Percentiles rank a stretch among this genome's conserved stretches.
Conservation (phyloP, 2,329 filamentous ascomycete genomes). For the Malbranchea zuffiana region DNA sequence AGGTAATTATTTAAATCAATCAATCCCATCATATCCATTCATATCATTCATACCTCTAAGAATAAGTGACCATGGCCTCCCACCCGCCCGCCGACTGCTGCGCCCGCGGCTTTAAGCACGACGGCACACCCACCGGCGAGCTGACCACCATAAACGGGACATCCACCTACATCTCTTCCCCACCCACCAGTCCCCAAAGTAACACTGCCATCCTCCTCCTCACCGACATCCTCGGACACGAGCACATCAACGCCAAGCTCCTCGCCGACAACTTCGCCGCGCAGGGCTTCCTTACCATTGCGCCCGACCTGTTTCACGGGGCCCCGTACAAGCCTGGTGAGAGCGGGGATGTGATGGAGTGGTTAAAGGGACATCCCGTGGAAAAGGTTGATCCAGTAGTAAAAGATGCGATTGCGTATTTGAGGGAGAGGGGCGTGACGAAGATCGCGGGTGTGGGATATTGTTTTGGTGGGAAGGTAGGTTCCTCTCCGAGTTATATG, state of each 20-base stretch:
- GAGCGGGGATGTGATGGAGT: conserved; percentile 39
- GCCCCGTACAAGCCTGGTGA: conserved; percentile 47
- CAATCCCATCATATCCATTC: too few species aligned
- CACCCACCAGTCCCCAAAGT: neutral
- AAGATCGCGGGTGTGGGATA: conserved; percentile 58
- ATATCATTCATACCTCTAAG: too few species aligned
- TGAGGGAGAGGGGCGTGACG: conserved; percentile 38
- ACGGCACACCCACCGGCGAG: conserved; percentile 40
- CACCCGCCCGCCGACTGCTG: conserved; percentile 41
- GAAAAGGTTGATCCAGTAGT: conserved; percentile 44
- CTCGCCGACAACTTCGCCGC: conserved; percentile 65
- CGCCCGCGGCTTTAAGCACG: conserved; percentile 41
- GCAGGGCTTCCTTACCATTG: conserved; percentile 58
- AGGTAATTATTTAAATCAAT: too few species aligned
- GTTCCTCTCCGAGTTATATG: conserved; percentile 11
- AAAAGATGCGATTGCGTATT: conserved; percentile 41
- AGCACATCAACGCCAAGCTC: conserved; percentile 50
- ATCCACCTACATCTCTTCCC: conserved; percentile 17
- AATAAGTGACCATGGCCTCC: conserved; percentile 44
- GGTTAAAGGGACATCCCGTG: conserved; percentile 38
- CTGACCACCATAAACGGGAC: conserved; percentile 38
- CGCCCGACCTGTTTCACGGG: conserved; percentile 62
- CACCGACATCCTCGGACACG: conserved; percentile 50
- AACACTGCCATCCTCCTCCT: conserved; percentile 44
- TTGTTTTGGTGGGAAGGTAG: conserved; percentile 63